Evolutionary conservation across 164 flowering plant species (phyloP).

Genomic region (Umbilicus rupestris): DNA sequence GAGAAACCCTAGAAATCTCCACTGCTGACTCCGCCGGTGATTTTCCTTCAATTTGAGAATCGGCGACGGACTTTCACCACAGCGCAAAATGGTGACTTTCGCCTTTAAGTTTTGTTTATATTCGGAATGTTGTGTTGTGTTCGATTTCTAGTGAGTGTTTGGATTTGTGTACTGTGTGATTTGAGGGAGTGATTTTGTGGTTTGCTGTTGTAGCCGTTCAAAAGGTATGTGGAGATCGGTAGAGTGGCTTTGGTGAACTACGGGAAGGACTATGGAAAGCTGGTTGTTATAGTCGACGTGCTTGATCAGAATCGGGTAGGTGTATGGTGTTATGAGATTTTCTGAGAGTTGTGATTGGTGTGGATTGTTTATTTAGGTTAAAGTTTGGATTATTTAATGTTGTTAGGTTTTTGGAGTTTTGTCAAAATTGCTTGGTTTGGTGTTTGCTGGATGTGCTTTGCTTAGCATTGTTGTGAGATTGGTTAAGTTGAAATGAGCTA

Average conservation of each 20-base stretch:
- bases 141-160: too few species aligned
- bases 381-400: neutral
- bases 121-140: neutral
- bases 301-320: conserved; percentile 74
- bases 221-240: conserved; percentile 80
- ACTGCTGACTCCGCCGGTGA: neutral
- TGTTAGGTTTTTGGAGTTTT: too few species aligned
- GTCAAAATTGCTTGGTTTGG: too few species aligned
- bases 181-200: neutral
- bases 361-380: neutral
- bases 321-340: neutral
- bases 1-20: neutral
- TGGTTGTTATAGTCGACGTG: conserved; percentile 76
- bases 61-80: neutral
- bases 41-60: neutral
- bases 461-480: too few species aligned
- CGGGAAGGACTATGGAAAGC: conserved; percentile 62
- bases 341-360: neutral
- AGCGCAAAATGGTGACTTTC: neutral
- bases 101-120: too few species aligned
- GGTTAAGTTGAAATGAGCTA: too few species aligned
- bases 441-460: too few species aligned
- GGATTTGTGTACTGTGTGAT: neutral
- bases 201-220: conserved; percentile 40
- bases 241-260: conserved; percentile 61